phyloP scores from a whole-genome alignment of 176 grass and related monocot genomes.

The Poa annua region DNA sequence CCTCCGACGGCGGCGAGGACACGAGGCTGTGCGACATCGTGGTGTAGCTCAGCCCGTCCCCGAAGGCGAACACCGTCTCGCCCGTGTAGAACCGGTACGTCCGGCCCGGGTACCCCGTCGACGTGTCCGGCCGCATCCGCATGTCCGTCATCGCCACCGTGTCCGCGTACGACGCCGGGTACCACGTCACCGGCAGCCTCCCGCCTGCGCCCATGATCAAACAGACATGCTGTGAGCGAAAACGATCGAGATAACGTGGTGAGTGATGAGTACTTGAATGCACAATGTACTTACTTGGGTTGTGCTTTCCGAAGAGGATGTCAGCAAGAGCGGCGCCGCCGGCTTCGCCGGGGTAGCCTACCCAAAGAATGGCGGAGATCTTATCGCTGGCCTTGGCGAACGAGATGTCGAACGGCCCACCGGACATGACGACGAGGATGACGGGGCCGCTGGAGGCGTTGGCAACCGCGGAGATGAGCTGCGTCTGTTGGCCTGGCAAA shows the following conservation, averaged over 20 bases:
- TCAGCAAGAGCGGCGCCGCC: constrained; percentile 84
- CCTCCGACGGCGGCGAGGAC: constrained; percentile 61
- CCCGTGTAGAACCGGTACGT: constrained; percentile 97
- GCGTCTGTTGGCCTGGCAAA: constrained; percentile 67
- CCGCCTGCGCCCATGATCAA: constrained; percentile 51
- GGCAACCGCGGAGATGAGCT: constrained; percentile 68
- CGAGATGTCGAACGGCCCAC: constrained; percentile 75
- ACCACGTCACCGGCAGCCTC: constrained; percentile 95
- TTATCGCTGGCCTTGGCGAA: constrained; percentile 59
- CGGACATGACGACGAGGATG: constrained; percentile 97
- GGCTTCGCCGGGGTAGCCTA: constrained; percentile 86
- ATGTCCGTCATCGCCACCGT: constrained; percentile 80
- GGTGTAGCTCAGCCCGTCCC: constrained; percentile 93
- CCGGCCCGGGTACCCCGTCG: constrained; percentile 72
- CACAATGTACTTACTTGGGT: constrained; percentile 58
- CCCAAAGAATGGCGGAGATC: constrained; percentile 84
- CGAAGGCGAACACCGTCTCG: constrained; percentile 73
- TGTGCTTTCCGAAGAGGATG: constrained; percentile 77
- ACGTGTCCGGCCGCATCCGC: constrained; percentile 78
- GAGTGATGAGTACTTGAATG: not conserved
- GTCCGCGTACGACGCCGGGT: constrained; percentile 62
- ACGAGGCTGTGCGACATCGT: constrained; percentile 57
- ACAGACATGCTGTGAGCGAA: not conserved
- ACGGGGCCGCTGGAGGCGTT: constrained; percentile 67
- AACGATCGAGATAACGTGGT: not conserved